Percentiles rank a stretch among this genome's conserved stretches.
Conservation (phyloP, 768 basidiomycete species). For the Roridomyces roridus region DNA sequence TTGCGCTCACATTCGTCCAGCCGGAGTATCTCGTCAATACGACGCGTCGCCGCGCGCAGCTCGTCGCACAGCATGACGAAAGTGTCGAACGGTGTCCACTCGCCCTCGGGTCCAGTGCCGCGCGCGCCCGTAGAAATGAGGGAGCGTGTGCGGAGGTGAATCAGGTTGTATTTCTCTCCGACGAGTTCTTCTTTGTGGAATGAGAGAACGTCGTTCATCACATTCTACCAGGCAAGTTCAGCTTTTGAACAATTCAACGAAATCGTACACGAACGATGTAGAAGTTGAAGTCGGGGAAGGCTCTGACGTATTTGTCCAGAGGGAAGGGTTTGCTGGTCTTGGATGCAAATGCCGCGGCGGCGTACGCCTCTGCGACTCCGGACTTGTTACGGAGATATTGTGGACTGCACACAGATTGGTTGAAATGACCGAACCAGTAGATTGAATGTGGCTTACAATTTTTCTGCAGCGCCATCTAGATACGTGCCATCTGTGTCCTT, state of each 20-base stretch:
- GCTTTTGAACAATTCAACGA: too few species aligned
- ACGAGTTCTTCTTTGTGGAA: slow-evolving; percentile 18
- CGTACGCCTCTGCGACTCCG: neutral
- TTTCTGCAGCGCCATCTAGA: too few species aligned
- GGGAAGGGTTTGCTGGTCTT: neutral
- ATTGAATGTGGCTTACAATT: too few species aligned
- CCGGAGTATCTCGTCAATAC: slow-evolving; percentile 10
- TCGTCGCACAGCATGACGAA: slow-evolving; percentile 10
- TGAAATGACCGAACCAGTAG: too few species aligned
- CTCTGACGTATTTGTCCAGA: neutral
- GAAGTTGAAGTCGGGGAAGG: neutral
- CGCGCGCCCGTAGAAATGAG: neutral
- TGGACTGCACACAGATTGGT: neutral
- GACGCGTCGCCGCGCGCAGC: neutral
- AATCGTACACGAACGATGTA: neutral
- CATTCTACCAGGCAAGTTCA: slow-evolving; percentile 1
- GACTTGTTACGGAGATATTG: slow-evolving; percentile 1
- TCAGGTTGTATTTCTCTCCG: slow-evolving; percentile 14
- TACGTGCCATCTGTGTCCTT: too few species aligned
- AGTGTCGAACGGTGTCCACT: slow-evolving; percentile 11
- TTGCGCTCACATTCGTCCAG: slow-evolving; percentile 10
- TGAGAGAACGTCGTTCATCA: slow-evolving; percentile 15
- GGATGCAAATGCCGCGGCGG: neutral
- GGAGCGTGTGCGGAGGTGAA: neutral
- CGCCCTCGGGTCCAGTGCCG: neutral